phyloP scores from a whole-genome alignment of 2,329 filamentous ascomycete species.

The Cyphellophora europaea region DNA sequence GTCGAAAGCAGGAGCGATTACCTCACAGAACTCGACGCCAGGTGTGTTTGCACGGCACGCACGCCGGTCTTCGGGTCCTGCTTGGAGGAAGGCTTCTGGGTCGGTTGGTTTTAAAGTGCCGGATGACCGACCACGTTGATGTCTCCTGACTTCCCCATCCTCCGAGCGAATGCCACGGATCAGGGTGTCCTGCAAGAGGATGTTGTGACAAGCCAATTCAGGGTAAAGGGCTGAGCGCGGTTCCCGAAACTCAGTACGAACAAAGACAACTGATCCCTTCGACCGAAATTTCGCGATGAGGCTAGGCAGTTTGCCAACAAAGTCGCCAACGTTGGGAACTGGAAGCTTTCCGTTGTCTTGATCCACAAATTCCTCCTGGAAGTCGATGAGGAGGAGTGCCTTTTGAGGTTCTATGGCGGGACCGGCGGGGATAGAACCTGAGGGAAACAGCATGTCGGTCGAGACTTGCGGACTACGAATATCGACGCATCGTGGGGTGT shows the following conservation, averaged over 20 bases:
- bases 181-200: constrained; percentile 12
- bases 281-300: constrained; percentile 66
- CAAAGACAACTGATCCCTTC: constrained; percentile 70
- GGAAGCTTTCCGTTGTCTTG: constrained; percentile 54
- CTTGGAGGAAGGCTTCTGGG: constrained; percentile 31
- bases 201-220: constrained; percentile 36
- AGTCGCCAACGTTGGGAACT: constrained; percentile 53
- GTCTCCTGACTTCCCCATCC: neutral
- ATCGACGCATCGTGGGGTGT: constrained; percentile 9
- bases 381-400: constrained; percentile 73
- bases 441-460: constrained; percentile 15
- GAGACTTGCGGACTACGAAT: too few relatives aligned
- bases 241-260: constrained; percentile 64
- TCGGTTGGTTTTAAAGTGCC: constrained; percentile 1
- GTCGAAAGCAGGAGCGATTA: constrained; percentile 41
- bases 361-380: constrained; percentile 82
- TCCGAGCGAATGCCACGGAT: constrained; percentile 1
- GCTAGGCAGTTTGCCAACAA: constrained; percentile 56
- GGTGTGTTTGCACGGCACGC: constrained; percentile 28
- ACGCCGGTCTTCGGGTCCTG: constrained; percentile 7
- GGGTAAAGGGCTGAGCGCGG: constrained; percentile 47
- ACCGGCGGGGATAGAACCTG: constrained; percentile 16
- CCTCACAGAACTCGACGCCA: constrained; percentile 42
- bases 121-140: neutral
- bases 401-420: constrained; percentile 49